Evolutionary conservation across 1,284 basidiomycete genomes (phyloP), one percentile per base, ranked within the genome.

Genomic region (Mycosarcoma mackinlayi): DNA sequence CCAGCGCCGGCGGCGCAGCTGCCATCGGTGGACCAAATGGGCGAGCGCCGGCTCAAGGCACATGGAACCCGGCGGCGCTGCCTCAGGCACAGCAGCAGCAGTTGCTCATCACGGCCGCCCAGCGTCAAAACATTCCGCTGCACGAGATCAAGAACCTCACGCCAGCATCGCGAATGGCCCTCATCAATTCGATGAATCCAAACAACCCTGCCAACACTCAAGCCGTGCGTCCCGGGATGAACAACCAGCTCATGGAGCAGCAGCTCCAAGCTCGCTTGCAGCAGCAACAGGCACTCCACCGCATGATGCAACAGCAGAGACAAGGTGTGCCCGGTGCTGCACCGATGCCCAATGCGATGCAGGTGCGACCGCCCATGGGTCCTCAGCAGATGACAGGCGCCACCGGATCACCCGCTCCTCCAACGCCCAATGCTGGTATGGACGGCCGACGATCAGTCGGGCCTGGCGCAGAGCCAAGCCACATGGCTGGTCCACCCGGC

Each of bases 61-160:
- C 51, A 3, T 77, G 72, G 72, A 73, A 74, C 30, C 64, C 67
- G 11, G 63, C 63, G 11, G 48, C 73, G 11, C 63, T 77, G 3
- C 60, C 73, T 3, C 73, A 53, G 18, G 72, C 72, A 42, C 79
- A 81, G 52, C 78, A 80, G 56, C 78, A 79, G 52, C 73, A 78
- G 34, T 52, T 79, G 25, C 69, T 81, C 39, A 58, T 79, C 38
- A 56, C 65, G 1, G 80, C 78, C 4, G 80, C 80, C 11, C 57
- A 72, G 48, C 68, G 70, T 24, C 73, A 77, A 25, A 77, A 76
- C 25, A 76, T 81, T 19, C 65, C 77, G 1, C 50, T 79, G 21
- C 75, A 81, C n/a, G 77, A 79, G 37, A 60, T 81, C 50, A 79
- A 78, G 61, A 79, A 73, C 35, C 70, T 80, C 48, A 60, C 72